Percentiles rank a stretch among this genome's conserved stretches.
These are phyloP conservation scores for Clavulina sp. DNA, from an alignment of 768 basidiomycete genomes.

Conservation along the genomic window DNA sequence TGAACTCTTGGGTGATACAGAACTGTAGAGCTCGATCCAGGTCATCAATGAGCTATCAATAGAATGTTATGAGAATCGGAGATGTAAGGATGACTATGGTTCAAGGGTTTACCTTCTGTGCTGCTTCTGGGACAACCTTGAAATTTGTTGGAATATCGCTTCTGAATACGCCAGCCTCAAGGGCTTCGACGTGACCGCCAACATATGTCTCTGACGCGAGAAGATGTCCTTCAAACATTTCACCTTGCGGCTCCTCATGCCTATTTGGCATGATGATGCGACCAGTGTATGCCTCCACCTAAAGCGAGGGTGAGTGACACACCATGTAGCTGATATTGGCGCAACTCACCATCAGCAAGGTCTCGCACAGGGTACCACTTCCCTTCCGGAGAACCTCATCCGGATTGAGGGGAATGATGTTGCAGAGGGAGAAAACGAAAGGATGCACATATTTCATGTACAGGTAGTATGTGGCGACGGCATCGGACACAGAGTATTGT, in stretches of 20 bases:
- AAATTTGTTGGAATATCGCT: conserved; percentile 92
- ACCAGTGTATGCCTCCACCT: conserved; percentile 92
- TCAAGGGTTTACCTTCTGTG: conserved; percentile 43
- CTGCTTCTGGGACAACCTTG: conserved; percentile 78
- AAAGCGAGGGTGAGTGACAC: no score
- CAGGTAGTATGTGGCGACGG: conserved; percentile 97
- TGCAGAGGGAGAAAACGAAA: conserved; percentile 97
- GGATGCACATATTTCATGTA: conserved; percentile 99
- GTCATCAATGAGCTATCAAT: conserved; percentile 67
- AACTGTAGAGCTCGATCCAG: conserved; percentile 85
- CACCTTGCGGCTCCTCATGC: conserved; percentile 82
- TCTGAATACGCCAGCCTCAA: conserved; percentile 95
- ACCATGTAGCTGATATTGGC: conserved; percentile 2
- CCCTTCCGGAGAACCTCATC: conserved; percentile 96
- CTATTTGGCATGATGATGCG: conserved; percentile 95
- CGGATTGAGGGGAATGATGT: conserved; percentile 92
- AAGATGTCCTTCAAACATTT: conserved; percentile 92
- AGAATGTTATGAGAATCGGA: not conserved
- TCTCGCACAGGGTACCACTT: conserved; percentile 92
- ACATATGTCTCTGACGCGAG: conserved; percentile 96
- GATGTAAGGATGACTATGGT: not conserved
- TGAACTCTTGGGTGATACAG: conserved; percentile 72
- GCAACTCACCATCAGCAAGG: conserved; percentile 73
- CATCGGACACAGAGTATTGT: conserved; percentile 98
- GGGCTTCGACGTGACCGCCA: conserved; percentile 94